These are phyloP conservation scores for Cruciata laevipes DNA, from an alignment of 257 asterid species.

Conservation along the genomic window DNA sequence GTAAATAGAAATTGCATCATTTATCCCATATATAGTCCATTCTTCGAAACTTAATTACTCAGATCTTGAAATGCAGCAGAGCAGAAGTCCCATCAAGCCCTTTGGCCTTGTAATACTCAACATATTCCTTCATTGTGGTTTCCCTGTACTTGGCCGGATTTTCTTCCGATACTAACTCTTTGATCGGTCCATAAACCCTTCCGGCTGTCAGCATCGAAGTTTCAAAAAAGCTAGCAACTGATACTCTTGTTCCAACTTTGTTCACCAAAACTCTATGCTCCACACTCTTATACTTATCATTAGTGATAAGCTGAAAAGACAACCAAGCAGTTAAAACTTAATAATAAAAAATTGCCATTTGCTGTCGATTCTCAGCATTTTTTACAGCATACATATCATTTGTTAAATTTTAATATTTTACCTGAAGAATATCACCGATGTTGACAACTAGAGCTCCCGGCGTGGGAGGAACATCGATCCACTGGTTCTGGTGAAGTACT, in stretches of 20 bases:
- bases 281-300: constrained; percentile 50
- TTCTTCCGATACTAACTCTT: background rate
- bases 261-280: constrained; percentile 56
- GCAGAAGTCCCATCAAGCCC: background rate
- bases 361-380: too few relatives aligned
- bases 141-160: background rate
- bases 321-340: background rate
- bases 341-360: too few relatives aligned
- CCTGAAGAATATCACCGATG: constrained; percentile 65
- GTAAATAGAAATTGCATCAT: too few relatives aligned
- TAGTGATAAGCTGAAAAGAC: constrained; percentile 44
- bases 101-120: background rate
- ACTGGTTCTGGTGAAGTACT: too few relatives aligned
- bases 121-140: background rate
- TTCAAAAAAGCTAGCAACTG: constrained; percentile 56
- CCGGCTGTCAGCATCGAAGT: constrained; percentile 28
- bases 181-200: constrained; percentile 2
- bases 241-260: constrained; percentile 44
- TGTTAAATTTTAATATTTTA: background rate
- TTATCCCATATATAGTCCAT: too few relatives aligned
- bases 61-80: background rate
- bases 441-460: constrained; percentile 51
- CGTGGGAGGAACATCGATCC: too few relatives aligned
- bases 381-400: too few relatives aligned
- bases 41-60: too few relatives aligned